Evolutionary conservation across 2,329 filamentous ascomycete genomes (phyloP), one percentile per base, ranked within the genome.

Genomic region (Neonectria neomacrospora): DNA sequence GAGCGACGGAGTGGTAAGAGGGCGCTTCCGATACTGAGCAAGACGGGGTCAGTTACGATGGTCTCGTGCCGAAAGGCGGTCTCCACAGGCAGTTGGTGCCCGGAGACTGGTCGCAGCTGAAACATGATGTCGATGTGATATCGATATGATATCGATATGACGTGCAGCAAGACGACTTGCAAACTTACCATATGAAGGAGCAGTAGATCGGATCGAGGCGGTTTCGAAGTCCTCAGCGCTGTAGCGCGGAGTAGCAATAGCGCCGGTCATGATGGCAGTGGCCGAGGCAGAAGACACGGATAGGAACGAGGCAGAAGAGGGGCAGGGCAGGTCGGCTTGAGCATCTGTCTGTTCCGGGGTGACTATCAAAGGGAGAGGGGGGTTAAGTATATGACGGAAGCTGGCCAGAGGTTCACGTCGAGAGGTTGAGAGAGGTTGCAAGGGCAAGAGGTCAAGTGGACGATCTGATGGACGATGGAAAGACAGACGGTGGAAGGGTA

Each of bases 151-250:
- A 44, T 26, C n/a, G n/a, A n/a, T n/a, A n/a, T n/a, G n/a, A n/a
- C n/a, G n/a, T 59, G 45, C 48, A 54, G 52, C 44, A 56, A 58
- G n/a, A n/a, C 34, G 45, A 44, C 28, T 39, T 51, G 42, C 51
- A 22, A 39, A 80, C 85, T 82, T 70, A 88, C 86, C 81, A 75
- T 91, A 91, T 10, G 89, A 91, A 42, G 89, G 89, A n/a, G 89
- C 88, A 8, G 85, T 85, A 18, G 89, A 91, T 69, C 82, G 87
- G 65, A 91, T 85, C 10, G 90, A 91, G 7, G 86, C 84, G 22
- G 89, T 90, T 71, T 91, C 89, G 62, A 90, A 87, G 74, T 91
- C 89, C 63, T 87, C 85, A 6, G 78, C 71, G 67, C 74, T 77
- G 61, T 79, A 80, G 48, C 77, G 76, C 58, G 77, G 71, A 22